Evolutionary conservation across 1,284 basidiomycete species (phyloP).

Genomic region (Sporisorium exsertum): DNA sequence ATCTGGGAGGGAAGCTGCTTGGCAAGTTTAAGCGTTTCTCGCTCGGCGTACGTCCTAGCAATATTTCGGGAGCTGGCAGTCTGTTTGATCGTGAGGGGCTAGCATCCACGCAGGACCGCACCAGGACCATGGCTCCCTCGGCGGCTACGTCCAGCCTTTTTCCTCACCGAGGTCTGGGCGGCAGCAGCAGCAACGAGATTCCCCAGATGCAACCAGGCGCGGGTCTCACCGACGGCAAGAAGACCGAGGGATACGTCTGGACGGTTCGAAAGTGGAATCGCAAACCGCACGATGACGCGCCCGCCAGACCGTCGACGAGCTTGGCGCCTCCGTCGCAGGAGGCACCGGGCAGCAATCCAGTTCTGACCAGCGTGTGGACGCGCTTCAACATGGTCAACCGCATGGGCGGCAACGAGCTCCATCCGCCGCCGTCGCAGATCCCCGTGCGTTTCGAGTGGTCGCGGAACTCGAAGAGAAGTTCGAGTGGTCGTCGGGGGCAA

Average conservation of each 20-base stretch:
- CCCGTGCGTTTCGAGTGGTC: conserved; percentile 66
- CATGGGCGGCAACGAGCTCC: conserved; percentile 47
- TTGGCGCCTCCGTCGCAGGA: conserved; percentile 5
- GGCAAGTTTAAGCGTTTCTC: conserved; percentile 57
- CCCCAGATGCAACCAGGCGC: conserved; percentile 53
- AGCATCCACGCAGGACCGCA: conserved; percentile 1
- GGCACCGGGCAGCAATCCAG: conserved; percentile 35
- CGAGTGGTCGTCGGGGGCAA: conserved; percentile 13
- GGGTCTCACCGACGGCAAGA: conserved; percentile 38
- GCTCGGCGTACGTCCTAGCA: conserved; percentile 29
- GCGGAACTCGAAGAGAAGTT: conserved; percentile 33
- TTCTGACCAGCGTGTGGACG: conserved; percentile 59
- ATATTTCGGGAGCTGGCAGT: conserved; percentile 3
- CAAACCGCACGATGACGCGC: conserved; percentile 27
- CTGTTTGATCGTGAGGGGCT: conserved; percentile 18
- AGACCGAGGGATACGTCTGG: conserved; percentile 64
- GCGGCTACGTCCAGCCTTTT: conserved; percentile 8
- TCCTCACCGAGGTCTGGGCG: conserved; percentile 9
- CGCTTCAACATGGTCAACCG: conserved; percentile 57
- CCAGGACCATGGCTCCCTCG: neutral
- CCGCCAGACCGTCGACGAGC: conserved; percentile 10
- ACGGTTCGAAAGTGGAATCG: conserved; percentile 60
- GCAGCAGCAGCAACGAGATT: conserved; percentile 17
- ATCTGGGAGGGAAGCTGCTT: conserved; percentile 56
- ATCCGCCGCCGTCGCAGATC: conserved; percentile 52